A percentile compares a stretch with the other conserved stretches of the same genome.
phyloP scores from a whole-genome alignment of 495 filamentous ascomycete genomes.

The Elasticomyces elasticus region DNA sequence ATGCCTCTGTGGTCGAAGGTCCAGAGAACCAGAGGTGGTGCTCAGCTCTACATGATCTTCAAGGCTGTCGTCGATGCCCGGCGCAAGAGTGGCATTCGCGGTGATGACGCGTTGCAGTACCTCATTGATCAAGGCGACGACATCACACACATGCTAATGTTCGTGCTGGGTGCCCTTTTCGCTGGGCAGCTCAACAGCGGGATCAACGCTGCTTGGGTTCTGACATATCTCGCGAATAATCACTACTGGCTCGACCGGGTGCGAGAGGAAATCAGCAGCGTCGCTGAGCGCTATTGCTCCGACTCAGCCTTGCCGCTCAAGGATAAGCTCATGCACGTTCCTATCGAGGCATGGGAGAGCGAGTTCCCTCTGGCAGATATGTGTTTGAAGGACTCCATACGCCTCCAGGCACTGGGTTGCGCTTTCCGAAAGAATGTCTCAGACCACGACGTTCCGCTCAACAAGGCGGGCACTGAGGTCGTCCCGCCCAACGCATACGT shows the following conservation, averaged over 20 bases:
- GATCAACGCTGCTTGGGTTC: constrained; percentile 36
- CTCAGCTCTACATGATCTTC: constrained; percentile 34
- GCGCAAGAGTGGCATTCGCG: constrained; percentile 28
- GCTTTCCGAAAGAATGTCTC: constrained; percentile 31
- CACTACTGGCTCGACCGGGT: constrained; percentile 34
- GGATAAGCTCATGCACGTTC: constrained; percentile 33
- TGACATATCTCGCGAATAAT: constrained; percentile 33
- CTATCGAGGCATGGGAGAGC: constrained; percentile 38
- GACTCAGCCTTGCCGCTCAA: constrained; percentile 27
- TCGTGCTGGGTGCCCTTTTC: constrained; percentile 33
- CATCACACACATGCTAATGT: constrained; percentile 30
- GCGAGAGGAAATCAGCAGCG: constrained; percentile 34
- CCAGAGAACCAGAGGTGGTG: constrained; percentile 28
- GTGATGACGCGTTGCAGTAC: constrained; percentile 39
- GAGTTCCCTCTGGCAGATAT: constrained; percentile 39
- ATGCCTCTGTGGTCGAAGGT: constrained; percentile 28
- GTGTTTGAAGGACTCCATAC: constrained; percentile 38
- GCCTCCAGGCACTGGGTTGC: constrained; percentile 29
- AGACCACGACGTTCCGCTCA: constrained; percentile 27
- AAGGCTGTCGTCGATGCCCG: constrained; percentile 33
- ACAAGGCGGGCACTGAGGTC: constrained; percentile 34
- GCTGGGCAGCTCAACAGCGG: constrained; percentile 36
- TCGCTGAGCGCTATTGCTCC: constrained; percentile 30
- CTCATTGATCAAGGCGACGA: constrained; percentile 35
- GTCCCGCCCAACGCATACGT: constrained; percentile 37